A percentile compares a stretch with the other conserved stretches of the same genome.
Conservation (phyloP, 345 rosid species). For the Pugionium cornutum region DNA sequence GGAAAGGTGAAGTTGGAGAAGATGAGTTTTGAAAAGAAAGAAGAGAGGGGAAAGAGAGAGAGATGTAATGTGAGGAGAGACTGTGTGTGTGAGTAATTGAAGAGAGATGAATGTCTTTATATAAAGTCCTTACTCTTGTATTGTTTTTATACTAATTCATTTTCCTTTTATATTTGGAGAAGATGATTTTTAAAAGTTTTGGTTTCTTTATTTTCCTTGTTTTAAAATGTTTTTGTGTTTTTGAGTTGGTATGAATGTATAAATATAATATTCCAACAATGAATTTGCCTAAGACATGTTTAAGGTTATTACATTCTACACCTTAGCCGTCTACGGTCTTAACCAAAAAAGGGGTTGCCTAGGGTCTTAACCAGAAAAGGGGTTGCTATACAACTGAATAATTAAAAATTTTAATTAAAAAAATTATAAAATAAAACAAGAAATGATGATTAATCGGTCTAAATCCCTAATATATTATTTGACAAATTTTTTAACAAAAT, state of each 20-base stretch:
- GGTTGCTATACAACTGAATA: too few relatives aligned
- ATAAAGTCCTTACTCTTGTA: constrained; percentile 32
- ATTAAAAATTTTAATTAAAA: too few relatives aligned
- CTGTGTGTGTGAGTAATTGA: constrained; percentile 16
- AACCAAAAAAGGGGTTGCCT: too few relatives aligned
- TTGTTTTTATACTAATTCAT: constrained; percentile 4
- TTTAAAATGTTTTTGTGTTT: too few relatives aligned
- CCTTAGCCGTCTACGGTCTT: constrained; percentile 16
- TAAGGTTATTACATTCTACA: background rate
- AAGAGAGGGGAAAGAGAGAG: constrained; percentile 27
- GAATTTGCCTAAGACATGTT: background rate
- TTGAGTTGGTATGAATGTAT: background rate
- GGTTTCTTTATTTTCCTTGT: background rate
- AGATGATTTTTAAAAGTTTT: too few relatives aligned
- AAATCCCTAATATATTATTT: too few relatives aligned
- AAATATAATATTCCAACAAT: background rate
- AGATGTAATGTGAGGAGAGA: constrained; percentile 30
- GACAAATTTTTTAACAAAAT: too few relatives aligned
- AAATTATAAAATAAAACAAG: too few relatives aligned
- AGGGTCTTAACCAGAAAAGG: too few relatives aligned
- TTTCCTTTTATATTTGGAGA: too few relatives aligned
- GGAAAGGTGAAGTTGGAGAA: constrained; percentile 45
- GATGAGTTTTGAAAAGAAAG: constrained; percentile 17
- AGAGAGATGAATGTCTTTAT: constrained; percentile 42
- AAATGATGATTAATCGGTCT: too few relatives aligned